Conservation (phyloP, 2,329 filamentous ascomycete genomes). For the Eutypella sp. region DNA sequence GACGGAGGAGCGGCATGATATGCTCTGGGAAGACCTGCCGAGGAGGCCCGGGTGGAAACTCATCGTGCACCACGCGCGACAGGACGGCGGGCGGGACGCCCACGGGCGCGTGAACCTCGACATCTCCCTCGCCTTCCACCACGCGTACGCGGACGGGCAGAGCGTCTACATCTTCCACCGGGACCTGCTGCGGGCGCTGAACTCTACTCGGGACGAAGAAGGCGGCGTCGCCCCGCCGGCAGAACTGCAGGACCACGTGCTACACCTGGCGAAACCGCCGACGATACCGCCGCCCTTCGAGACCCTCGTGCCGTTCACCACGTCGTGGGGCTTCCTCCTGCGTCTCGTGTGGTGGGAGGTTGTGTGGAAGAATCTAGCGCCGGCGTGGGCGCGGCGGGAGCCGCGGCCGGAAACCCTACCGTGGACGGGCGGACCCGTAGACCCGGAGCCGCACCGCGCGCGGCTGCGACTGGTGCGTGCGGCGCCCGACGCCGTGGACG, state of each 20-base stretch:
- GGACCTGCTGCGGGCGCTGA: conserved; percentile 39
- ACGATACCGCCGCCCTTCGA: conserved; percentile 36
- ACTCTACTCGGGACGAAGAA: no score
- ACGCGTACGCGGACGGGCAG: conserved; percentile 48
- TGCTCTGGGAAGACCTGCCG: conserved; percentile 35
- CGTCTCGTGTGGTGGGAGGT: conserved; percentile 11
- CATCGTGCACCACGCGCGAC: conserved; percentile 33
- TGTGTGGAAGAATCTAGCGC: conserved; percentile 33
- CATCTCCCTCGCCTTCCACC: conserved; percentile 46
- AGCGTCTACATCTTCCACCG: conserved; percentile 45
- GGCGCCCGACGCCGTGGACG: conserved; percentile 18
- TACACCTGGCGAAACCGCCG: conserved; percentile 27
- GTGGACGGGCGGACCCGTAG: conserved; percentile 36
- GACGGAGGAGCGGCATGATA: conserved; percentile 34
- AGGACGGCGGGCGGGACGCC: conserved; percentile 12
- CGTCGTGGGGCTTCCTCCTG: conserved; percentile 14
- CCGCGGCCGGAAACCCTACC: conserved; percentile 12
- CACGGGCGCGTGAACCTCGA: conserved; percentile 27
- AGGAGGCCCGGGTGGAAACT: conserved; percentile 44
- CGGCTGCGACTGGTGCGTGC: conserved; percentile 34
- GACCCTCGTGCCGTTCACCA: conserved; percentile 32
- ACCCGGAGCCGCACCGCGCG: conserved; percentile 31
- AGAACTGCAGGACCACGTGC: conserved; percentile 17
- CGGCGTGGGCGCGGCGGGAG: conserved; percentile 30
- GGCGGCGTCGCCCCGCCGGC: conserved; percentile 1